Base-by-base conservation (phyloP, 805 yeast species). In the Saccharomycopsis javanensis region DNA sequence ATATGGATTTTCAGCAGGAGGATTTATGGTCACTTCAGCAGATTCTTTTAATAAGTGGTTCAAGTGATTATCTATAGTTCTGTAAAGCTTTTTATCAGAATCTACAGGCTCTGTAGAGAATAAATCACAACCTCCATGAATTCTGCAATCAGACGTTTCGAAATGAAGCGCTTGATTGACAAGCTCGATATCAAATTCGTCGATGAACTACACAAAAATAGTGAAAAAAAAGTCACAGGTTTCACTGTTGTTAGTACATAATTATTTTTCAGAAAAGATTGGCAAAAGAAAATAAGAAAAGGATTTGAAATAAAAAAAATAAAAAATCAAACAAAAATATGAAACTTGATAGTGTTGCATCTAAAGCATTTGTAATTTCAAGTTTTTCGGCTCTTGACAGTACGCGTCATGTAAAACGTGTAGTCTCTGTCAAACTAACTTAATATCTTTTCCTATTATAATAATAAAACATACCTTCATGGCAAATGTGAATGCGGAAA, bases 41-140 rank as follows among this genome's bases (percentile, higher is more conserved):
- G 55, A 37, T 33, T 60, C 61, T 46, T 54, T 48, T 20, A 58
- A 37, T 8, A 58, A 11, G 8, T 25, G 25, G 37, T 38, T 52
- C 3, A 60, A 30, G 65, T 88, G 92, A 63, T 85, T 82, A 67
- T 90, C 97, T 48, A 94, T 82, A 0, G 91, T 82, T 69, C 89
- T 88, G 74, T 87, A 89, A 30, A 92, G 78, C 70, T 91, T 91
- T 64, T 90, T 79, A 70, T 94, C 99, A 1, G 92, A 79, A 1
- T 94, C 88, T 25, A 91, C 88, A 1, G 97, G 90, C 66, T 92
- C 94, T 1, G 99, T 94, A 1, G 98, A 88, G 67, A 89, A 94
- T 53, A 94, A 77, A 67, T 94, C 99, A 68, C 96, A 85, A 27
- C 96, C 90, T 11, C 97, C 98, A 57, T 80, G 79, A 42, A 94